Base-by-base conservation (phyloP, 306 rosid genomes). In the Gastrolobium bilobum region DNA sequence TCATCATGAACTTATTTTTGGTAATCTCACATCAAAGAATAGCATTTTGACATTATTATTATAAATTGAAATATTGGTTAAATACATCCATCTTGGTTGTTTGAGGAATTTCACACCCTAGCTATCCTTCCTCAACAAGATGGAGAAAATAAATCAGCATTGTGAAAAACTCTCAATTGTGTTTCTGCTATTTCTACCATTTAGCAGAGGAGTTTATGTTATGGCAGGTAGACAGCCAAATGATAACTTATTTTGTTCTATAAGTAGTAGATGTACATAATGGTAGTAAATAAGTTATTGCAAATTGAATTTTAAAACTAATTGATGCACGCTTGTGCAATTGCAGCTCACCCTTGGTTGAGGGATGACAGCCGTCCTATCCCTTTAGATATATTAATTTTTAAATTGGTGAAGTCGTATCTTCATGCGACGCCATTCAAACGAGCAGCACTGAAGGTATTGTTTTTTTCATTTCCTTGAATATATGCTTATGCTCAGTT, bases 291-390 rank as follows among this genome's bases (percentile, higher is more conserved):
- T 53, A n/a, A 52, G 8, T 38, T 71, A 10, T 74, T 52, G 29
- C 70, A n/a, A 26, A 69, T 61, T 44, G 43, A 34, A 64, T 53
- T 48, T 58, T 26, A 9, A 54, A 80, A 85, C 82, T 64, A 83
- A 72, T 73, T 46, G 35, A 52, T 38, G 34, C 35, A 10, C n/a
- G 47, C 54, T 50, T 79, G 58, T 77, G 14, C 69, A 29, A 71
- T 67, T 88, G 93, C 98, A 95, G 99, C 87, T 88, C 99, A 96
- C 79, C 97, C 97, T 33, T 96, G 99, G 99, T 85, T 96, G 87
- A 84, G 81, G 79, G 89, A 89, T 46, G 93, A 90, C 38, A 80
- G 79, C 79, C 88, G 84, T 38, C 88, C 87, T 43, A 62, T 96
- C 54, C 96, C 99, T 73, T 81, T 96, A 66, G 98, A 96, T 86